A percentile compares a stretch with the other conserved stretches of the same genome.
Conservation (phyloP, 768 basidiomycete genomes). For the Boletellus ananas region DNA sequence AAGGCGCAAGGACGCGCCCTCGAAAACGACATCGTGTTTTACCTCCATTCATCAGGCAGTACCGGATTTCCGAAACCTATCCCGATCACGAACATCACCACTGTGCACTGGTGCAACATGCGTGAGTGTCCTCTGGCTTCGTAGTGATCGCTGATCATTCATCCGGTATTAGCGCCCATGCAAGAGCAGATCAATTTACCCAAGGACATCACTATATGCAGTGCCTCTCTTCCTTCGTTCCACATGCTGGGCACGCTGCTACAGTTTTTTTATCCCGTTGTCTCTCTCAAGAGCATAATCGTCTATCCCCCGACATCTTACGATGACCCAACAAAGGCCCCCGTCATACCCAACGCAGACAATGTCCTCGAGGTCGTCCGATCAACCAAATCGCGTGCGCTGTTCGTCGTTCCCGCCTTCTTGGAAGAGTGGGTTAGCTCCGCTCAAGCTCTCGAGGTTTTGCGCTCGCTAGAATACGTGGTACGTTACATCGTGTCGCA, state of each 20-base stretch:
- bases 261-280: conserved; percentile 17
- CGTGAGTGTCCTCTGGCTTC: conserved; percentile 24
- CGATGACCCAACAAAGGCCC: conserved; percentile 12
- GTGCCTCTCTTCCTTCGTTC: conserved; percentile 20
- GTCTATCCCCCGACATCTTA: conserved; percentile 21
- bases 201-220: conserved; percentile 4
- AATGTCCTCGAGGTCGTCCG: conserved; percentile 19
- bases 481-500: conserved; percentile 9
- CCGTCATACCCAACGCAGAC: conserved; percentile 18
- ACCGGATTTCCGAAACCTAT: conserved; percentile 46
- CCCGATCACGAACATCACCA: conserved; percentile 29
- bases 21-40: conserved; percentile 27
- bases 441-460: conserved; percentile 12
- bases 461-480: conserved; percentile 17
- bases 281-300: conserved; percentile 9
- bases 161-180: conserved; percentile 1
- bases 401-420: conserved; percentile 22
- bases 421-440: conserved; percentile 23
- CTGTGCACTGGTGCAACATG: conserved; percentile 32
- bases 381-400: conserved; percentile 9
- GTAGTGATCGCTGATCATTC: not conserved
- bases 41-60: conserved; percentile 48
- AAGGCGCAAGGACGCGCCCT: not conserved
- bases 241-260: conserved; percentile 1
- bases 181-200: conserved; percentile 1